These are phyloP conservation scores for Mucor saturninus DNA, from an alignment of 371 early-diverging fungal genomes.

Conservation along the genomic window DNA sequence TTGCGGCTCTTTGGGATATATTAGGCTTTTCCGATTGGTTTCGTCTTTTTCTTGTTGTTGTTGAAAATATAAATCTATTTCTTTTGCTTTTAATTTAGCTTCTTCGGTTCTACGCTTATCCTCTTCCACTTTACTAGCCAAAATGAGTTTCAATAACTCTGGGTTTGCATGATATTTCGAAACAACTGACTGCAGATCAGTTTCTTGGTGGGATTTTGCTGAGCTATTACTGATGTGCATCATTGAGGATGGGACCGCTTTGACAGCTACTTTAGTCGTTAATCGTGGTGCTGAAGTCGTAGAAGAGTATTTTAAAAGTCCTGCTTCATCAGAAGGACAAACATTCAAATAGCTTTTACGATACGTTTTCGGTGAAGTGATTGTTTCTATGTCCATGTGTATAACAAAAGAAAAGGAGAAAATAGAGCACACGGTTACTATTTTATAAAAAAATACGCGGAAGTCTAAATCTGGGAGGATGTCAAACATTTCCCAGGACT, in stretches of 20 bases:
- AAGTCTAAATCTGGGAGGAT: conserved; percentile 19
- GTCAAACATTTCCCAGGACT: conserved; percentile 29
- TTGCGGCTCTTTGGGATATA: conserved; percentile 1
- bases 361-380: conserved; percentile 23
- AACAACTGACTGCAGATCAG: conserved; percentile 38
- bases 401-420: conserved; percentile 4
- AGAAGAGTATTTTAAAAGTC: conserved; percentile 17
- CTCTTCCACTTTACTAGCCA: conserved; percentile 64
- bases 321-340: conserved; percentile 20
- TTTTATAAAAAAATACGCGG: conserved; percentile 3
- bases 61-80: conserved; percentile 45
- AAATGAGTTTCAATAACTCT: conserved; percentile 57
- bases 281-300: neutral
- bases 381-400: conserved; percentile 26
- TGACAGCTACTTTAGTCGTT: neutral
- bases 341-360: conserved; percentile 5
- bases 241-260: neutral
- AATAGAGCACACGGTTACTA: neutral
- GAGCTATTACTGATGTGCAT: neutral
- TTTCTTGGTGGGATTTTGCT: neutral
- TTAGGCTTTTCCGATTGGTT: conserved; percentile 11
- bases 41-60: conserved; percentile 3
- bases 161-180: conserved; percentile 56
- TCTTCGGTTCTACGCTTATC: conserved; percentile 67
- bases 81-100: conserved; percentile 57